Conservation (phyloP, 495 filamentous ascomycete species). For the Staphylotrichum tortipilum region DNA sequence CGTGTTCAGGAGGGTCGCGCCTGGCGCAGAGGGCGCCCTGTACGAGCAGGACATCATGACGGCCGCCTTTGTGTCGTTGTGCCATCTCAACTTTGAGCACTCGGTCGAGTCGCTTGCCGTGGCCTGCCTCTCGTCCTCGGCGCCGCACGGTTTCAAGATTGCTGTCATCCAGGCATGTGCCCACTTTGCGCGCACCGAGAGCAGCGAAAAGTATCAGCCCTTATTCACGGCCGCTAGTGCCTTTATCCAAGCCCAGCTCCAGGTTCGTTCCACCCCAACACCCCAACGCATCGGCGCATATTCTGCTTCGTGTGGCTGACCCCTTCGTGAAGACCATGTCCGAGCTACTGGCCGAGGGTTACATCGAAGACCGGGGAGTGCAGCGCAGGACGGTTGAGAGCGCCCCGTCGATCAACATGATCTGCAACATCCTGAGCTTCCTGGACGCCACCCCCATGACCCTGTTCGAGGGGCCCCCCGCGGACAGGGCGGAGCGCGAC, state of each 20-base stretch:
- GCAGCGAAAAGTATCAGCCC: conserved; percentile 40
- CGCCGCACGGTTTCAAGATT: conserved; percentile 53
- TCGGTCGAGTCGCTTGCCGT: conserved; percentile 45
- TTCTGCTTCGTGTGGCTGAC: no score
- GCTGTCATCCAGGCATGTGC: conserved; percentile 49
- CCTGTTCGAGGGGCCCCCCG: conserved; percentile 39
- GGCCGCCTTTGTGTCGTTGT: conserved; percentile 54
- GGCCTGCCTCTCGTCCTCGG: conserved; percentile 43
- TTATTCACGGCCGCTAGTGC: conserved; percentile 46
- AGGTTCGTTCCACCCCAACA: conserved; percentile 39
- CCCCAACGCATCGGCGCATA: no score
- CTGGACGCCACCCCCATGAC: conserved; percentile 44
- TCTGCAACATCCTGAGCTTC: conserved; percentile 45
- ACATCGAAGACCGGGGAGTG: conserved; percentile 31
- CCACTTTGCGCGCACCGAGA: conserved; percentile 44
- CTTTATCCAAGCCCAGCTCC: conserved; percentile 46
- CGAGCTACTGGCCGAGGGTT: conserved; percentile 32
- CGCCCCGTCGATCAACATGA: conserved; percentile 30
- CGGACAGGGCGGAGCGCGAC: conserved; percentile 26
- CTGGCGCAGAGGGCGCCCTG: conserved; percentile 33
- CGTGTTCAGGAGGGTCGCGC: conserved; percentile 47
- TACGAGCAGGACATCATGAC: conserved; percentile 55
- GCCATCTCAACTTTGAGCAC: conserved; percentile 48
- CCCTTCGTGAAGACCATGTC: conserved; percentile 28
- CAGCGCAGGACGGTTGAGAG: conserved; percentile 35